Evolutionary conservation across 331 rosid genomes (phyloP).

Genomic region (Arachis monticola): DNA sequence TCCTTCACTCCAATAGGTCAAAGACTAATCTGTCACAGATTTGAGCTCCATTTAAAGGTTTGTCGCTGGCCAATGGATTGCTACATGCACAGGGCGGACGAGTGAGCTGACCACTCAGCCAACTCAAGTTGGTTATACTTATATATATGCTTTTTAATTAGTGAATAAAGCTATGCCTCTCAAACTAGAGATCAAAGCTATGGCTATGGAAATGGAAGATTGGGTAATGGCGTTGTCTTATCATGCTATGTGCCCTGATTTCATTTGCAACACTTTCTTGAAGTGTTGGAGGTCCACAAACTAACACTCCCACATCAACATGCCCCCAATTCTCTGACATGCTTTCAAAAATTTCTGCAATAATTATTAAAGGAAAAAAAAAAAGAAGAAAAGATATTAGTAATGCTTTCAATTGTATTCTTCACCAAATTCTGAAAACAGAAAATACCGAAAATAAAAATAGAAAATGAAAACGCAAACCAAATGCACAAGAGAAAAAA

Average conservation of each 20-base stretch:
- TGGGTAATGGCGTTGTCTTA: conserved; percentile 55
- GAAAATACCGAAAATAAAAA: no score
- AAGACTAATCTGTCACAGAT: no score
- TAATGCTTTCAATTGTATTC: background rate
- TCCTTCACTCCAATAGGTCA: no score
- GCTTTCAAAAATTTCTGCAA: conserved; percentile 65
- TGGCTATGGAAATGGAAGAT: conserved; percentile 86
- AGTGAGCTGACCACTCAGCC: no score
- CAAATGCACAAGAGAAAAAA: no score
- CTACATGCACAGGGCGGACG: no score
- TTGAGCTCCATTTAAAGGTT: no score
- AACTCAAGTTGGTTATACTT: no score
- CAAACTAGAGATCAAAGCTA: conserved; percentile 73
- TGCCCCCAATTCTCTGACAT: conserved; percentile 63
- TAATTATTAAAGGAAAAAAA: background rate
- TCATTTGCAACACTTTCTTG: conserved; percentile 71
- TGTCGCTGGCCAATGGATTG: no score
- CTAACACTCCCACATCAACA: conserved; percentile 71
- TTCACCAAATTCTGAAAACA: no score
- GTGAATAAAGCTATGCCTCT: conserved; percentile 6
- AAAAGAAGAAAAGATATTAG: background rate
- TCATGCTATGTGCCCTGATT: conserved; percentile 60
- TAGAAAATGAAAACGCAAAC: no score
- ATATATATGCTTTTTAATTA: background rate
- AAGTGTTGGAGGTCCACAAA: conserved; percentile 80